Evolutionary conservation across 202 grass and related monocot genomes (phyloP), one percentile per base, ranked within the genome.

Genomic region (Elaeis oleifera): DNA sequence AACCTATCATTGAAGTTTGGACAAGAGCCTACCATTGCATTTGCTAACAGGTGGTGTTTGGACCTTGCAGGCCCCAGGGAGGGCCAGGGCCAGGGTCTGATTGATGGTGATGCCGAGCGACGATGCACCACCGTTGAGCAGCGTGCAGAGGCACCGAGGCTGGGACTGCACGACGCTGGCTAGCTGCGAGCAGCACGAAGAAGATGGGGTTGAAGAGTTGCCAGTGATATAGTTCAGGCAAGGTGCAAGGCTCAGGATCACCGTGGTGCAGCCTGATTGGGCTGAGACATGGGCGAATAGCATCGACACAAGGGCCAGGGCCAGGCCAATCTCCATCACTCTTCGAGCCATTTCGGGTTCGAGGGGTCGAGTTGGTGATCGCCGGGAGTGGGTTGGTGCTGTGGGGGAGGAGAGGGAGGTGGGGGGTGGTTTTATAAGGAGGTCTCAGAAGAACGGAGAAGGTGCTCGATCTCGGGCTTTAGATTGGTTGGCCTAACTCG

Each of bases 11-110:
- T 44, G 36, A 14, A 13, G 13, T 44, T 44, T 44, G 36, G 36
- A 13, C 1, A 44, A 13, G 36, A 44, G 19, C 83, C 67, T 68
- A 88, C 89, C 24, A 72, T 77, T 57, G 78, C 89, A 94, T 9
- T 85, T 56, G 57, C 63, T 83, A 72, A 75, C 85, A 5, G 82
- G 76, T 23, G 90, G 77, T 3, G 80, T 73, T 74, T 74, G 26
- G n/a, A 95, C 60, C 16, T 74, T 74, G 82, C 90, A 95, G 27
- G 68, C 76, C 5, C n/a, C 73, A 1, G 85, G 90, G 17, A 95
- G 57, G 78, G 61, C 71, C 56, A 74, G 49, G 50, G 77, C 85
- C 28, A 72, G 77, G 16, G 68, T 74, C n/a, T 56, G 44, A 74
- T 95, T 87, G 69, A 95, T 11, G 26, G 76, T 71, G 22, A 86